Conservation (phyloP, 768 basidiomycete genomes). For the Rhodotorula kratochvilovae region DNA sequence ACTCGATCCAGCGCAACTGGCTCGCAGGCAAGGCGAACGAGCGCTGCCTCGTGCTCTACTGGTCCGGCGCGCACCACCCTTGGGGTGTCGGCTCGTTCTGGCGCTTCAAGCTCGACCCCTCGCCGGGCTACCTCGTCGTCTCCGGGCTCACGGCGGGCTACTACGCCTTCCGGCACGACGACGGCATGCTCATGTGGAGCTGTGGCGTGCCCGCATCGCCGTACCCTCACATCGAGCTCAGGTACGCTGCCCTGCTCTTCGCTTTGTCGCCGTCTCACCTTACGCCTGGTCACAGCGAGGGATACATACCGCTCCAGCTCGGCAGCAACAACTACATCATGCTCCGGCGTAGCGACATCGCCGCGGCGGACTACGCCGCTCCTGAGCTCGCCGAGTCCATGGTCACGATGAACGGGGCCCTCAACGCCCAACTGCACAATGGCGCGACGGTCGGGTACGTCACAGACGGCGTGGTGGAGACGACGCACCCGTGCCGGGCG, state of each 20-base stretch:
- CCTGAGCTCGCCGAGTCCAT: too few species aligned
- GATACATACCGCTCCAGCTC: background rate
- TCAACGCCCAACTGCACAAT: background rate
- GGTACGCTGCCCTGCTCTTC: background rate
- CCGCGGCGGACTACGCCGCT: background rate
- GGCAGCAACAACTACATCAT: background rate
- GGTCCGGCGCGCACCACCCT: too few species aligned
- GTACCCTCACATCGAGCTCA: slow-evolving; percentile 8
- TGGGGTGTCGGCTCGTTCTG: background rate
- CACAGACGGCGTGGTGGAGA: background rate
- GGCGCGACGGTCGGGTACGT: background rate
- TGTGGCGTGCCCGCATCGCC: accelerated
- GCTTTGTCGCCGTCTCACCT: background rate
- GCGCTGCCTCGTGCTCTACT: background rate
- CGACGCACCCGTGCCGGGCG: background rate
- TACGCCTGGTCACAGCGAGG: background rate
- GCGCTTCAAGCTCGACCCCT: slow-evolving; percentile 25
- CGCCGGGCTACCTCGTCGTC: background rate
- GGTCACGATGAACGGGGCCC: too few species aligned
- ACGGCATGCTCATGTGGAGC: slow-evolving; percentile 4
- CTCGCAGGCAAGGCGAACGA: background rate
- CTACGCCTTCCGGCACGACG: background rate
- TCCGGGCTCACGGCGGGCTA: background rate
- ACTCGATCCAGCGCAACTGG: slow-evolving; percentile 11
- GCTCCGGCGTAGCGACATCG: background rate